Conservation (phyloP, 805 yeast species). For the Nakazawaea ernobii region DNA sequence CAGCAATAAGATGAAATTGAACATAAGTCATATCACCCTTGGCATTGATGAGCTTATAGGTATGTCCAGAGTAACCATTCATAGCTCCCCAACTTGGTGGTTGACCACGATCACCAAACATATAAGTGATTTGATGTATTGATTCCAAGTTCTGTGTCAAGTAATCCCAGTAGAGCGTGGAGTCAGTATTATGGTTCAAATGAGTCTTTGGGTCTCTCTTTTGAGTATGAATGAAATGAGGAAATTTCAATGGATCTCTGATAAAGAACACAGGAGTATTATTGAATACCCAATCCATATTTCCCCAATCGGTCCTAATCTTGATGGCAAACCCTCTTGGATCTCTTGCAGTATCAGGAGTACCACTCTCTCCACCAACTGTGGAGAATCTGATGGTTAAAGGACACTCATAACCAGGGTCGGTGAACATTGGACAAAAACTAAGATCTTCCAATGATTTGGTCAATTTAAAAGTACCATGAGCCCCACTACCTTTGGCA, state of each 20-base stretch:
- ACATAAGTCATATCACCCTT: slow-evolving; percentile 48
- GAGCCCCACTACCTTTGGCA: slow-evolving; percentile 63
- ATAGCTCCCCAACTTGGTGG: slow-evolving; percentile 49
- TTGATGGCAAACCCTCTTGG: slow-evolving; percentile 67
- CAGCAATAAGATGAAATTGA: slow-evolving; percentile 47
- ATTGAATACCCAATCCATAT: slow-evolving; percentile 67
- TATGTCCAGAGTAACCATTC: slow-evolving; percentile 64
- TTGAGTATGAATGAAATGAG: slow-evolving; percentile 62
- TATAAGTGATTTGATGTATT: slow-evolving; percentile 49
- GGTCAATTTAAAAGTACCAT: slow-evolving; percentile 52
- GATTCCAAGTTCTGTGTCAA: slow-evolving; percentile 49
- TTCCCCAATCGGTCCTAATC: slow-evolving; percentile 63
- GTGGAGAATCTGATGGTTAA: slow-evolving; percentile 51
- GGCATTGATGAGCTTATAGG: slow-evolving; percentile 49
- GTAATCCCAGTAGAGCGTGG: slow-evolving; percentile 55
- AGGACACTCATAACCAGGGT: slow-evolving; percentile 35
- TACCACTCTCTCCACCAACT: slow-evolving; percentile 65
- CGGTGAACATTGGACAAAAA: slow-evolving; percentile 35
- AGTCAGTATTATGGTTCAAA: slow-evolving; percentile 39
- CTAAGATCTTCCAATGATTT: slow-evolving; percentile 51
- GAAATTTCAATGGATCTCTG: slow-evolving; percentile 60
- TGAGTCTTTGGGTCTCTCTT: slow-evolving; percentile 64
- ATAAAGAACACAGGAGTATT: slow-evolving; percentile 66
- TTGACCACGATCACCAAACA: slow-evolving; percentile 58
- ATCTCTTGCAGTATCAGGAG: slow-evolving; percentile 62